These are phyloP conservation scores for Psilocybe sp. DNA, from an alignment of 768 basidiomycete species.

Conservation along the genomic window DNA sequence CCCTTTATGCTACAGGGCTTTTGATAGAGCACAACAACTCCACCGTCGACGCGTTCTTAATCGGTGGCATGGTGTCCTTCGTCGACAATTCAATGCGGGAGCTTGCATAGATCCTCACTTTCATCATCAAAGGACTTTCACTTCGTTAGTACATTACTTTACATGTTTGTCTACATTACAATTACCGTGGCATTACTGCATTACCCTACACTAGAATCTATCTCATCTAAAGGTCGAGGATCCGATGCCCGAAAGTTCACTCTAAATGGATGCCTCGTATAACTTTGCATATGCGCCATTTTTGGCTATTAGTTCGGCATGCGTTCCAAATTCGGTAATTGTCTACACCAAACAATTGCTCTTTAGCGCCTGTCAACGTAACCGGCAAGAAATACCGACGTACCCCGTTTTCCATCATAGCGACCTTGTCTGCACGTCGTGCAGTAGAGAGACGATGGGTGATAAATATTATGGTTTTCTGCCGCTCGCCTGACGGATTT, in stretches of 20 bases:
- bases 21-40: slow-evolving; percentile 39
- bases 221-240: neutral
- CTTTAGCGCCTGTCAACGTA: no score
- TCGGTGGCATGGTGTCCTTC: slow-evolving; percentile 64
- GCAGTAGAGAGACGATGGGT: slow-evolving; percentile 82
- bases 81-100: slow-evolving; percentile 59
- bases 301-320: slow-evolving; percentile 58
- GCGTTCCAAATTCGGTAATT: slow-evolving; percentile 74
- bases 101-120: slow-evolving; percentile 27
- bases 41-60: slow-evolving; percentile 67
- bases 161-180: slow-evolving; percentile 3
- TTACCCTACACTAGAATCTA: neutral
- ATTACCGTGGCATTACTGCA: neutral
- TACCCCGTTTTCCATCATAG: slow-evolving; percentile 81
- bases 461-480: slow-evolving; percentile 78
- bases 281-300: slow-evolving; percentile 67
- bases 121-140: slow-evolving; percentile 6
- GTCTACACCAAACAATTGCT: slow-evolving; percentile 37
- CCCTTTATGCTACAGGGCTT: slow-evolving; percentile 24
- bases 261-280: slow-evolving; percentile 64
- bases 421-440: slow-evolving; percentile 81
- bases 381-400: neutral
- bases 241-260: slow-evolving; percentile 7
- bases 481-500: slow-evolving; percentile 50
- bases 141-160: slow-evolving; percentile 2